Evolutionary conservation across 2,329 filamentous ascomycete species (phyloP).

Genomic region (Monilinia polystroma): DNA sequence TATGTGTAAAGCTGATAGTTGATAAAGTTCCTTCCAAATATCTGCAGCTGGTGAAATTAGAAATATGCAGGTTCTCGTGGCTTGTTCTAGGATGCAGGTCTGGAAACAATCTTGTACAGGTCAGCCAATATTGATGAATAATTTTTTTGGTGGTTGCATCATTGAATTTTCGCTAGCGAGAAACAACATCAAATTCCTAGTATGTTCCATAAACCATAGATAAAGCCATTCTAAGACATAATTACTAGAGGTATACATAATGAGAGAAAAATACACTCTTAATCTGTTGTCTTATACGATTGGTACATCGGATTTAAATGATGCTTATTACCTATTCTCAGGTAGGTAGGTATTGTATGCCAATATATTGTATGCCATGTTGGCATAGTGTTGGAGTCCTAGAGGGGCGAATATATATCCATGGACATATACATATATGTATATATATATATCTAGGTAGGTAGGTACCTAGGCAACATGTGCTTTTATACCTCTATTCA

Average conservation of each 20-base stretch:
- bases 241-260: neutral
- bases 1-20: neutral
- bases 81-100: neutral
- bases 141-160: neutral
- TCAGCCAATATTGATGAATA: slow-evolving; percentile 6
- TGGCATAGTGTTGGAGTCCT: neutral
- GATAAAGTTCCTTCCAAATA: neutral
- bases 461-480: neutral
- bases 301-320: neutral
- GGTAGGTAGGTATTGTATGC: no score
- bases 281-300: neutral
- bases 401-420: neutral
- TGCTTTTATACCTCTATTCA: neutral
- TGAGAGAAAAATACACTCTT: neutral
- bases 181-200: slow-evolving; percentile 17
- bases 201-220: neutral
- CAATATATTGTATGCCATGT: no score
- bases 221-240: neutral
- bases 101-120: slow-evolving; percentile 11
- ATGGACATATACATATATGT: no score
- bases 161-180: slow-evolving; percentile 17
- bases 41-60: neutral
- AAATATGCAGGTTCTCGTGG: slow-evolving; percentile 11
- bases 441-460: no score
- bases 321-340: neutral